phyloP scores from a whole-genome alignment of 352 stramenopile species.

The Ophiocytium majus region DNA sequence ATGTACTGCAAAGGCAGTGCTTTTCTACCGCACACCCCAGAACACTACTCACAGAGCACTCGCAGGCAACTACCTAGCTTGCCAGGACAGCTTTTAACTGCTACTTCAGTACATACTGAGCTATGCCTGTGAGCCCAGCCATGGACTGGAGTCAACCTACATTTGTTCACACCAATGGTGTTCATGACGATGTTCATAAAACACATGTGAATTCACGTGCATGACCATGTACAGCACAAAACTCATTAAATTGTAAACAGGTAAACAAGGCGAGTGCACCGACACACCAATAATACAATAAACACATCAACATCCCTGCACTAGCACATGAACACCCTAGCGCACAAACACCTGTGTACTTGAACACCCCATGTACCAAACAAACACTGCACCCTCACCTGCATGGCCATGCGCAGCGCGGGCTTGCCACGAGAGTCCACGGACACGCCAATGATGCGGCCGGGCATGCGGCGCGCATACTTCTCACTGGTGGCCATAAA shows the following conservation, averaged over 20 bases:
- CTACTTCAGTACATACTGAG: no score
- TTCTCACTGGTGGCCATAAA: constrained; percentile 94
- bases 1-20: constrained; percentile 11
- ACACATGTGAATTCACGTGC: no score
- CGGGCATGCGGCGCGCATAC: constrained; percentile 94
- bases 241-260: no score
- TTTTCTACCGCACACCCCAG: neutral
- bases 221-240: constrained; percentile 95
- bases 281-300: constrained; percentile 98
- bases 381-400: constrained; percentile 75
- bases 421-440: constrained; percentile 90
- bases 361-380: no score
- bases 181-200: no score
- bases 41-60: neutral
- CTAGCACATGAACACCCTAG: neutral
- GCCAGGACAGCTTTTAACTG: no score
- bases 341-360: no score
- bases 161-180: no score
- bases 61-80: no score
- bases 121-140: no score
- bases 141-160: no score
- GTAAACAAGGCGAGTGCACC: constrained; percentile 86
- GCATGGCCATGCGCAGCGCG: constrained; percentile 96
- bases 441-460: constrained; percentile 97
- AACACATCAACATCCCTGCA: neutral